Evolutionary conservation across 129 eudicot genomes (phyloP).

Genomic region (Apium graveolens): DNA sequence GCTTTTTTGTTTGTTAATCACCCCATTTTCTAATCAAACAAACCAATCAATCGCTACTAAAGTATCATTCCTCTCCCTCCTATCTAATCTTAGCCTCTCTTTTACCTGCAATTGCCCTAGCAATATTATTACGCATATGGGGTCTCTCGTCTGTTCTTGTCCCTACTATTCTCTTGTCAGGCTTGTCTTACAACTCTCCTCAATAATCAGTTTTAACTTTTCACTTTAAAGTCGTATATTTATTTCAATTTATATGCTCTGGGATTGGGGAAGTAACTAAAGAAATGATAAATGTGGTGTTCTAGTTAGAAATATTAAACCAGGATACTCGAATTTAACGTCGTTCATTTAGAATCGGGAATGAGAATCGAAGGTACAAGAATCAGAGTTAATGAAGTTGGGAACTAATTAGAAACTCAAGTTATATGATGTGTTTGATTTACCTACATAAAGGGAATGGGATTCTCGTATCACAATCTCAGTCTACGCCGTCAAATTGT

Average conservation of each 20-base stretch:
- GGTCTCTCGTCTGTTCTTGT: background rate
- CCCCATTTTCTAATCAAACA: slow-evolving; percentile 8
- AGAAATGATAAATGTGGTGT: background rate
- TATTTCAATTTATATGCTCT: background rate
- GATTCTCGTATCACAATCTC: no score
- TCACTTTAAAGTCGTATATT: no score
- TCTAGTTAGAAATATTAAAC: background rate
- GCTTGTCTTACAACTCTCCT: background rate
- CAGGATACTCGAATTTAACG: no score
- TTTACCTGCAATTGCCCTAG: background rate
- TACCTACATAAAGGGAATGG: no score
- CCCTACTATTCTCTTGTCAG: slow-evolving; percentile 1
- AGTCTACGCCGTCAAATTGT: no score
- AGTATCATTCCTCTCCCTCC: background rate
- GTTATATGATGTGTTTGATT: no score
- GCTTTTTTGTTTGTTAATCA: background rate
- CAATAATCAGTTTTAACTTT: background rate
- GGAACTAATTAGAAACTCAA: no score
- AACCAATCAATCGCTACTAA: slow-evolving; percentile 29
- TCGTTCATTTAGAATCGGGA: no score
- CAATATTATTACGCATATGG: background rate
- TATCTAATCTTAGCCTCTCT: slow-evolving; percentile 7
- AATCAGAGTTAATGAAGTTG: no score
- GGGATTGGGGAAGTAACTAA: background rate
- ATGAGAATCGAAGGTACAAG: no score